Evolutionary conservation across 441 rosid genomes (phyloP), one percentile per base, ranked within the genome.

Genomic region (Erysimum pusillum): DNA sequence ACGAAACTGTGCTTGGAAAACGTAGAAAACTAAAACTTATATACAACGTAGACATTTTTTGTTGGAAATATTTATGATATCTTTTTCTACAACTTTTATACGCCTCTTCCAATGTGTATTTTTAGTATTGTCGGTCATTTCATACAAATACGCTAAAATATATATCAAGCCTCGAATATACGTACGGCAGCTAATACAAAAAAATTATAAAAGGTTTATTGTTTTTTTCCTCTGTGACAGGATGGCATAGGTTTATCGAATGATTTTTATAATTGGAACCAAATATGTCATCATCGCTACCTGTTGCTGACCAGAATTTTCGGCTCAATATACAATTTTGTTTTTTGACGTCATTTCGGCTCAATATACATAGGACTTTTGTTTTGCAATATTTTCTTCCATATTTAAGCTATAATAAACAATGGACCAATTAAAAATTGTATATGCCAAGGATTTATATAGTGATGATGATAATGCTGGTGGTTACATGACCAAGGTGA

Each of bases 401-500:
- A 42, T 22, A 34, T 70, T 35, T 2, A 17, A 44, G 12, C 14
- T 5, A 54, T 25, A 76, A 61, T 8, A 45, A 60, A 70, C 13
- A 76, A 70, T 57, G 52, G 14, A 38, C 76, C 71, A 77, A 71
- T 64, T 36, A 48, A 63, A 71, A 63, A 38, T 63, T 32, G 35
- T 64, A 48, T 12, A 64, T 36, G 41, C 67, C 46, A 59, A 68
- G 49, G 35, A 6, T 53, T 15, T 69, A 61, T 69, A 61, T 76
- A 20, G 60, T 52, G n/a, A 61, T 58, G 74, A 59, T 70, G 31
- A 48, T 62, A 39, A 12, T 69, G 70, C 18, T 52, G 60, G 63
- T 76, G 70, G 65, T 70, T 76, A 76, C 34, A 64, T 71, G 31
- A 48, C 71, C 48, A 77, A 71, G 36, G 63, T 71, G 72, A 77